phyloP scores from a whole-genome alignment of 139 green algal genomes.

The Gonium pectorale region DNA sequence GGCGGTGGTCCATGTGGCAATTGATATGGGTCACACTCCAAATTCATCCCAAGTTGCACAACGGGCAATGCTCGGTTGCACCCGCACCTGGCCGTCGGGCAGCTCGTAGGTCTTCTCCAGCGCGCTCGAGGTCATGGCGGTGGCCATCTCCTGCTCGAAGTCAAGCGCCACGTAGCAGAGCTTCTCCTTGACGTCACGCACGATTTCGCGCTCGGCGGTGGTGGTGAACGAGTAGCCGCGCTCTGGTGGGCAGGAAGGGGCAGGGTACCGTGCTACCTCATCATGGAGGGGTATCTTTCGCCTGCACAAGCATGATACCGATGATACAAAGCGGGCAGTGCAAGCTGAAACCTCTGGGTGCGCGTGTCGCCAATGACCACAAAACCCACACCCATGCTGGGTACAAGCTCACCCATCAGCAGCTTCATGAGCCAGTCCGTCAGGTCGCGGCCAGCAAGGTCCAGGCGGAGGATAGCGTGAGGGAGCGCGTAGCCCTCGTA shows the following conservation, averaged over 20 bases:
- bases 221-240: slow-evolving; percentile 99
- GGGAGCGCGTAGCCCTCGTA: slow-evolving; percentile 98
- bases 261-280: too few relatives aligned
- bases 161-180: slow-evolving; percentile 98
- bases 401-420: slow-evolving; percentile 75
- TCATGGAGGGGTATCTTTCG: too few relatives aligned
- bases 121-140: slow-evolving; percentile 74
- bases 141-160: slow-evolving; percentile 95
- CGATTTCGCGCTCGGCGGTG: slow-evolving; percentile 97
- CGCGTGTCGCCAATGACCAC: too few relatives aligned
- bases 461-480: slow-evolving; percentile 96
- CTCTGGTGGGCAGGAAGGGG: too few relatives aligned
- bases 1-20: too few relatives aligned
- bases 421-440: slow-evolving; percentile 98
- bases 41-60: too few relatives aligned
- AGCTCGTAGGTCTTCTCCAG: slow-evolving; percentile 97
- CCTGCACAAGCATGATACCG: too few relatives aligned
- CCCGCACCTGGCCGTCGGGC: slow-evolving; percentile 80
- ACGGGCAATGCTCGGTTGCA: too few relatives aligned
- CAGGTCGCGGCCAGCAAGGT: slow-evolving; percentile 96
- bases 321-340: too few relatives aligned
- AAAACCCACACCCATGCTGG: too few relatives aligned
- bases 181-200: slow-evolving; percentile 99
- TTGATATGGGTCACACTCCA: too few relatives aligned
- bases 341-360: too few relatives aligned